A percentile compares a stretch with the other conserved stretches of the same genome.
phyloP scores from a whole-genome alignment of 2,329 filamentous ascomycete genomes.

The Stachybotrys elegans region DNA sequence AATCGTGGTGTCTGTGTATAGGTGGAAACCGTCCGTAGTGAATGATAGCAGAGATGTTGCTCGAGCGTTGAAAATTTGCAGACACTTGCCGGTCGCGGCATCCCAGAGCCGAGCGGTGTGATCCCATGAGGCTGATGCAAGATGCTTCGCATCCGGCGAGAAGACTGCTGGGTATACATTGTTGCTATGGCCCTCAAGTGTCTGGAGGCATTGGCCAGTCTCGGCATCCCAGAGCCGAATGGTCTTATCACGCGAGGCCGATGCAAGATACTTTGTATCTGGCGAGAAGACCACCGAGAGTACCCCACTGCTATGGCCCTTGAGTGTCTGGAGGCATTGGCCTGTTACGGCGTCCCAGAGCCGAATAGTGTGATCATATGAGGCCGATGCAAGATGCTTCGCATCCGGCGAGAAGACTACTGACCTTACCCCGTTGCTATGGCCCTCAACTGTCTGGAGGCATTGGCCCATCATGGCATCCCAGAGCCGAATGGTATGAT shows the following conservation, averaged over 20 bases:
- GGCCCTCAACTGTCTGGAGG: slow-evolving; percentile 8
- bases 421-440: slow-evolving; percentile 5
- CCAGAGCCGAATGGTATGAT: slow-evolving; percentile 7
- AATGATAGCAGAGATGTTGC: background rate
- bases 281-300: slow-evolving; percentile 5
- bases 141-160: background rate
- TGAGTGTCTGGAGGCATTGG: slow-evolving; percentile 3
- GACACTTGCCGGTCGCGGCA: background rate
- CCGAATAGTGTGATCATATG: slow-evolving; percentile 8
- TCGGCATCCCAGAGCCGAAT: slow-evolving; percentile 10
- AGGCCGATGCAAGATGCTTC: slow-evolving; percentile 7
- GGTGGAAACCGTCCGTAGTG: background rate
- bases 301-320: slow-evolving; percentile 5
- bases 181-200: slow-evolving; percentile 2
- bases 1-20: background rate
- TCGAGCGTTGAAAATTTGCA: slow-evolving; percentile 1
- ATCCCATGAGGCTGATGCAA: background rate
- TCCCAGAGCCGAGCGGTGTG: slow-evolving; percentile 9
- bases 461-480: slow-evolving; percentile 1
- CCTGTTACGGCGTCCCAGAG: slow-evolving; percentile 11
- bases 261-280: slow-evolving; percentile 1
- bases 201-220: slow-evolving; percentile 5
- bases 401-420: slow-evolving; percentile 12
- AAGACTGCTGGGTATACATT: background rate
- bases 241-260: slow-evolving; percentile 1